These are phyloP conservation scores for Aspergillus calidoustus DNA, from an alignment of 2,329 filamentous ascomycete genomes.

Conservation along the genomic window DNA sequence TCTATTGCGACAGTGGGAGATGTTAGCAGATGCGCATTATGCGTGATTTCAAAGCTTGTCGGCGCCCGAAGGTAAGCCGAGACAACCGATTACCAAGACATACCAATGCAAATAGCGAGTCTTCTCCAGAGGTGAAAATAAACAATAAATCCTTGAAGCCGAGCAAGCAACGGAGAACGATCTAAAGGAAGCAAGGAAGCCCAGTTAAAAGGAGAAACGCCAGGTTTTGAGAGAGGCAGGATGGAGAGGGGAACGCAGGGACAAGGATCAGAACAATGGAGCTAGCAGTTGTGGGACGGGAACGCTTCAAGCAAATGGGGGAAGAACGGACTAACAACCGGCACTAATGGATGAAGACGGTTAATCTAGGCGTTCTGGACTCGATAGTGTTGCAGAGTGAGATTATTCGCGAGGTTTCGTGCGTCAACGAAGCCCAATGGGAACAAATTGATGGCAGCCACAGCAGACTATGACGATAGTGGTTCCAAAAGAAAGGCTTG, in stretches of 20 bases:
- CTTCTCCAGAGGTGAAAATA: neutral
- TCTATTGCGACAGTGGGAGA: neutral
- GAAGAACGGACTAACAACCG: conserved; percentile 4
- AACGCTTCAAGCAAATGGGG: conserved; percentile 5
- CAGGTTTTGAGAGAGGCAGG: neutral
- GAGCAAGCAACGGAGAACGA: neutral
- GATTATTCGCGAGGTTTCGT: neutral
- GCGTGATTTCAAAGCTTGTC: neutral
- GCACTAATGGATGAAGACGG: conserved; percentile 11
- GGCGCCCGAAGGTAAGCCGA: neutral
- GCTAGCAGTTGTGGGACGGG: conserved; percentile 15
- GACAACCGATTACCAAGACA: neutral
- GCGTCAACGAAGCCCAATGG: conserved; percentile 6
- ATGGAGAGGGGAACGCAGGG: conserved; percentile 15
- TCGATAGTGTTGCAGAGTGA: conserved; percentile 12
- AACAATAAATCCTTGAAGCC: neutral
- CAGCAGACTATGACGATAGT: conserved; percentile 14
- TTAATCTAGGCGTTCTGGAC: conserved; percentile 5
- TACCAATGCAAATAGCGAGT: conserved; percentile 3
- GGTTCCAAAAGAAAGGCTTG: neutral
- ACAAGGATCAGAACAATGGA: conserved; percentile 7
- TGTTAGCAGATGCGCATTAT: conserved; percentile 5
- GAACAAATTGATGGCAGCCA: conserved; percentile 13
- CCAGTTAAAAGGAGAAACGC: conserved; percentile 5
- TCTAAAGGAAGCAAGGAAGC: neutral